Conservation (phyloP, 257 asterid genomes). For the Solanum clarkiae region DNA sequence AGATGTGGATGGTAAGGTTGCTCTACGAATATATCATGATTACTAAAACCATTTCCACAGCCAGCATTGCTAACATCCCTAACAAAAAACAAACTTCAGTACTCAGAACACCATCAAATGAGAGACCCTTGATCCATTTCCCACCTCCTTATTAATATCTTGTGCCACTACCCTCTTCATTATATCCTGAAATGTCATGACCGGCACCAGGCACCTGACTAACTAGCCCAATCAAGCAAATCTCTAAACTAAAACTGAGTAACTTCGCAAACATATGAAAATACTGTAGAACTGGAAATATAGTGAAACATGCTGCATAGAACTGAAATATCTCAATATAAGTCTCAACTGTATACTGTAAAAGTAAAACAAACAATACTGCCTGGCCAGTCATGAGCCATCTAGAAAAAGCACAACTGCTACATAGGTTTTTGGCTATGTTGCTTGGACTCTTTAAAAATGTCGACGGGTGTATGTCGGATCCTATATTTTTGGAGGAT, state of each 20-base stretch:
- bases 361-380: background rate
- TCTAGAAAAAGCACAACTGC: background rate
- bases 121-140: background rate
- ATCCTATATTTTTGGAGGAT: no score
- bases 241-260: background rate
- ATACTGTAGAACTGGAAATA: background rate
- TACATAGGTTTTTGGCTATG: background rate
- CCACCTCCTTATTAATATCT: background rate
- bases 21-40: background rate
- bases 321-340: background rate
- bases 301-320: background rate
- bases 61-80: background rate
- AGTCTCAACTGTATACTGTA: background rate
- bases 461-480: no score
- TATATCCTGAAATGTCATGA: background rate
- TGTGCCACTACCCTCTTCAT: background rate
- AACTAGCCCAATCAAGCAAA: background rate
- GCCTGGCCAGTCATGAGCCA: background rate
- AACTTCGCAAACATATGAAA: background rate
- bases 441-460: no score
- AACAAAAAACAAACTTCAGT: background rate
- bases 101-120: background rate
- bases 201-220: background rate
- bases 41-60: background rate
- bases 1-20: background rate